Conservation (phyloP, 768 basidiomycete genomes). For the Leccinum subgranulosum region DNA sequence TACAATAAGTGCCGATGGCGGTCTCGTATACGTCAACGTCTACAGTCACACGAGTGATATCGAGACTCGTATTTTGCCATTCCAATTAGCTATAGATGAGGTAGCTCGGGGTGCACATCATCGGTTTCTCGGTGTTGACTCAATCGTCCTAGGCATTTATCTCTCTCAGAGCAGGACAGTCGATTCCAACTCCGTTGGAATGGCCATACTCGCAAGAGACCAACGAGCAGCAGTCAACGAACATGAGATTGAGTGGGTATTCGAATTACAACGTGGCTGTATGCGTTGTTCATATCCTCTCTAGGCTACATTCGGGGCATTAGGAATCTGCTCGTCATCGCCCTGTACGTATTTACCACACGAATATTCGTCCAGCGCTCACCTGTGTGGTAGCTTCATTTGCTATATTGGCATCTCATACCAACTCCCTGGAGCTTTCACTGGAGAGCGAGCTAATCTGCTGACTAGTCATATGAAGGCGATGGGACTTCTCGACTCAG, state of each 20-base stretch:
- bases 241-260: conserved; percentile 54
- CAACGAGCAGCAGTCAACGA: conserved; percentile 58
- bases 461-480: conserved; percentile 74
- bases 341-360: conserved; percentile 45
- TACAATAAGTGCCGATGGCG: conserved; percentile 66
- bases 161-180: conserved; percentile 57
- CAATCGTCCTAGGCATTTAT: conserved; percentile 57
- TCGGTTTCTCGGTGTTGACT: neutral
- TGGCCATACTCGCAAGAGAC: conserved; percentile 68
- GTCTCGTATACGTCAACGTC: conserved; percentile 64
- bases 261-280: neutral
- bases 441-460: conserved; percentile 59
- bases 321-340: conserved; percentile 59
- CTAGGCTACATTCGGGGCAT: conserved; percentile 63
- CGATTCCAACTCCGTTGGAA: conserved; percentile 56
- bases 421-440: conserved; percentile 70
- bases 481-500: conserved; percentile 74
- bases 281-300: conserved; percentile 1
- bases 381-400: conserved; percentile 47
- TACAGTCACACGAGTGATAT: conserved; percentile 63
- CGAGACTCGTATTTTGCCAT: conserved; percentile 61
- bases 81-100: conserved; percentile 76
- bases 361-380: neutral
- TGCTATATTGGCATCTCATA: conserved; percentile 73
- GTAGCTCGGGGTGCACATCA: conserved; percentile 30